These are phyloP conservation scores for Diaporthe ilicicola DNA, from an alignment of 2,329 filamentous ascomycete genomes.

Conservation along the genomic window DNA sequence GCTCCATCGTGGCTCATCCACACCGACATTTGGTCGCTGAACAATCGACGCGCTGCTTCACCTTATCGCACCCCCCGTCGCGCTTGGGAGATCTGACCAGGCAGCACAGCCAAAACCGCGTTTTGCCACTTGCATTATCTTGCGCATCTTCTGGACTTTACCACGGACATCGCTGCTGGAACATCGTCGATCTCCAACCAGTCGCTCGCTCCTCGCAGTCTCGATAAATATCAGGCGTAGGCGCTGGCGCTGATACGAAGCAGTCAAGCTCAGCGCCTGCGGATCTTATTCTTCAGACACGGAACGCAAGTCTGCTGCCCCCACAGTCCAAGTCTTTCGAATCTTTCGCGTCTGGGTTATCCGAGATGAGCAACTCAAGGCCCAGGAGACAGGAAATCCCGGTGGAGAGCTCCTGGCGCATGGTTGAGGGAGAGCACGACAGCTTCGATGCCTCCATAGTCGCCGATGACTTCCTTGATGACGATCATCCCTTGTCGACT, in stretches of 20 bases:
- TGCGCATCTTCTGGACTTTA: neutral
- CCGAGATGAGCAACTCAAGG: conserved; percentile 25
- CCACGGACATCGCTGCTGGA: neutral
- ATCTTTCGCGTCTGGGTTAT: neutral
- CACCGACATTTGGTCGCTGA: conserved; percentile 11
- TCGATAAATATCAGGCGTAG: neutral
- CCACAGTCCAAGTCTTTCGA: neutral
- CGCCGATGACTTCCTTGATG: conserved; percentile 53
- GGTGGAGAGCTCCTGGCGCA: conserved; percentile 66
- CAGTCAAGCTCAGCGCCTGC: neutral
- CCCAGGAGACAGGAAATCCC: conserved; percentile 44
- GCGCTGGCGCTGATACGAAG: neutral
- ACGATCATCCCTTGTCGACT: conserved; percentile 50
- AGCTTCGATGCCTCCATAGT: conserved; percentile 66
- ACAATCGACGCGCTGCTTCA: neutral
- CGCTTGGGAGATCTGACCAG: neutral
- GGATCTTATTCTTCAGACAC: neutral
- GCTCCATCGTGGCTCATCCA: conserved; percentile 24
- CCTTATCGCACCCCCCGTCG: neutral
- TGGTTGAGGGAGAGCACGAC: conserved; percentile 68
- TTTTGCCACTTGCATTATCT: conserved; percentile 20
- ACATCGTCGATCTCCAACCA: neutral
- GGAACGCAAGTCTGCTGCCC: neutral
- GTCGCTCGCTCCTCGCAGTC: neutral
- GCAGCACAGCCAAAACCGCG: conserved; percentile 27